Evolutionary conservation across 306 rosid species (phyloP).

Genomic region (Datisca glomerata): DNA sequence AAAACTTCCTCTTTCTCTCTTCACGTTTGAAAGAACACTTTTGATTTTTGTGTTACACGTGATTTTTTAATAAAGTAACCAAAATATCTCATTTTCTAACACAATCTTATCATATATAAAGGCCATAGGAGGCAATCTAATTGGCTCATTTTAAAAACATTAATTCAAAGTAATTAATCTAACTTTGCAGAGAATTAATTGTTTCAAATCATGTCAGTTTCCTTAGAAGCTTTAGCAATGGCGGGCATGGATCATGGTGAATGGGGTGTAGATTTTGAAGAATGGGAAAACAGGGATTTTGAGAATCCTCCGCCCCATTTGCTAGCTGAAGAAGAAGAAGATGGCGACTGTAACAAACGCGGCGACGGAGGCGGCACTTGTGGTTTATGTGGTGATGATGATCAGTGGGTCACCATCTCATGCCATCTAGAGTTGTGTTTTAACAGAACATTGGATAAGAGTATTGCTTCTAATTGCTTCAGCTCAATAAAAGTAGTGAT

Average conservation of each 20-base stretch:
- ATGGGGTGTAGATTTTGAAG: constrained; percentile 8
- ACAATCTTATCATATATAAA: background rate
- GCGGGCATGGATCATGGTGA: constrained; percentile 27
- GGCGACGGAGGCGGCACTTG: background rate
- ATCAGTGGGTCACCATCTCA: background rate
- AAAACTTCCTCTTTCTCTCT: background rate
- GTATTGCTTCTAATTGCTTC: background rate
- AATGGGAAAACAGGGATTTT: constrained; percentile 11
- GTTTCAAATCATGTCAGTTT: constrained; percentile 8
- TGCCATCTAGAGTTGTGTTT: background rate
- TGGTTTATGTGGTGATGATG: background rate
- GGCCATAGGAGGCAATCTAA: background rate
- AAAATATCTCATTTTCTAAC: background rate
- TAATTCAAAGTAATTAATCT: background rate
- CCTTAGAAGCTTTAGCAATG: constrained; percentile 42
- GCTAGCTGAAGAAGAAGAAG: constrained; percentile 5
- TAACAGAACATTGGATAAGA: background rate
- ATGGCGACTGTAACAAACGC: background rate
- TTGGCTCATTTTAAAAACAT: background rate
- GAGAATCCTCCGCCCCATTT: constrained; percentile 9
- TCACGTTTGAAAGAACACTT: too few species aligned
- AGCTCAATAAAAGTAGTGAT: too few species aligned
- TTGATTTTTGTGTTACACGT: constrained; percentile 4
- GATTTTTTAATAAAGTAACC: background rate
- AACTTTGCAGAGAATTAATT: background rate